A percentile compares a stretch with the other conserved stretches of the same genome.
phyloP scores from a whole-genome alignment of 169 alveolate species.

The Amoebophrya sp. region DNA sequence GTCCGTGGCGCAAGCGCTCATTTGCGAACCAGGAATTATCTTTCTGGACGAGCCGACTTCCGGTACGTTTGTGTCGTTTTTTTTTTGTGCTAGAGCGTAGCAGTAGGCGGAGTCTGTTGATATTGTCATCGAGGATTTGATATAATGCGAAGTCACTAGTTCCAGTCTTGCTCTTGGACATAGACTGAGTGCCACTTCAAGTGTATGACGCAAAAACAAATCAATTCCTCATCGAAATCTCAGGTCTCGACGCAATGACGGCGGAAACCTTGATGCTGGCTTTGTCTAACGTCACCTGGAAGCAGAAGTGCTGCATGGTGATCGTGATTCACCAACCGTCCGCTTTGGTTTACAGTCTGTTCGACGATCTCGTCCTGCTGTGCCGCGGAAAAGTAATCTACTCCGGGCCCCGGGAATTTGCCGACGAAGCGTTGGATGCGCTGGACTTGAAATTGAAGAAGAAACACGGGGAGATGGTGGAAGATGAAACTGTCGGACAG shows the following conservation, averaged over 20 bases:
- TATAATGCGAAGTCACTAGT: too few species aligned
- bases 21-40: neutral
- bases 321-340: neutral
- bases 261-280: constrained; percentile 7
- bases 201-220: too few species aligned
- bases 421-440: neutral
- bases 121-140: too few species aligned
- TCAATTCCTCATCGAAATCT: too few species aligned
- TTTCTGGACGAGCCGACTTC: constrained; percentile 20
- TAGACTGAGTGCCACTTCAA: too few species aligned
- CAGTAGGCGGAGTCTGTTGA: too few species aligned
- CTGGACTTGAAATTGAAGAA: neutral
- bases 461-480: neutral
- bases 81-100: too few species aligned
- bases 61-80: too few species aligned
- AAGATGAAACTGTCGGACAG: neutral
- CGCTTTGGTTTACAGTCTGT: neutral
- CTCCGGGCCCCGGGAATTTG: neutral
- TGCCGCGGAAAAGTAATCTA: neutral
- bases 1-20: constrained; percentile 12
- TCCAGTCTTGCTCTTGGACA: too few species aligned
- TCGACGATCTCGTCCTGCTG: constrained; percentile 13
- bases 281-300: neutral
- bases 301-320: neutral
- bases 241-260: neutral